Conservation (phyloP, 306 rosid genomes). For the Prunus persica region Prunus_persica_NCBIv2 NC_034016.1:16506001-16506500, state of each 20-base stretch:
- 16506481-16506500: too few relatives aligned
- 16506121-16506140: slow-evolving; percentile 63
- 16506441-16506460: background rate
- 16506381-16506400: background rate
- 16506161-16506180: slow-evolving; percentile 2
- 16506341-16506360: background rate
- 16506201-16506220: slow-evolving; percentile 23
- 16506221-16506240: slow-evolving; percentile 83
- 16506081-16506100: slow-evolving; percentile 69
- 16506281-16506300: slow-evolving; percentile 93
- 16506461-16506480: too few relatives aligned
- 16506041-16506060: slow-evolving; percentile 75
- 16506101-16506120: slow-evolving; percentile 73
- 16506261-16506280: slow-evolving; percentile 95
- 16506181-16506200: slow-evolving; percentile 20
- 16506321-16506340: background rate
- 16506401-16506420: background rate
- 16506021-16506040: slow-evolving; percentile 61
- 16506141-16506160: background rate
- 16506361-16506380: background rate
- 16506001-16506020: slow-evolving; percentile 61
- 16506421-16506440: background rate
- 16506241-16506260: slow-evolving; percentile 95
- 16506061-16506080: slow-evolving; percentile 71
- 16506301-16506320: slow-evolving; percentile 21